Evolutionary conservation across 2,329 filamentous ascomycete genomes (phyloP), one percentile per base, ranked within the genome.

Genomic region (Microcera coccophila): DNA sequence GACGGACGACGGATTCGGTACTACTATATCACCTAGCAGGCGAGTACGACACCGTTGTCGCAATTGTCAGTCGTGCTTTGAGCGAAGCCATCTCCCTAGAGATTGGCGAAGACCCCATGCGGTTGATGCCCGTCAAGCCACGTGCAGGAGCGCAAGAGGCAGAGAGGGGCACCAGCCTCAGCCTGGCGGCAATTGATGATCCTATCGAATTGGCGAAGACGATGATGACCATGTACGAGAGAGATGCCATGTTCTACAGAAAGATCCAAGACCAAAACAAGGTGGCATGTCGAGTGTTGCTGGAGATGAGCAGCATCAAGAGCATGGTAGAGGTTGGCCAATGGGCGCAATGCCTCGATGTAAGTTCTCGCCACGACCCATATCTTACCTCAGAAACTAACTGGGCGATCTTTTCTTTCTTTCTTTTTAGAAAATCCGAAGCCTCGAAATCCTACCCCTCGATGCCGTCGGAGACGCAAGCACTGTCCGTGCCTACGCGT

Each of bases 21-120:
- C 76, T 98, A 38, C 75, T 98, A 39, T 97, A 95, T 65, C 91
- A 98, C 64, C 75, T 98, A 33, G 91, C 93, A 0, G 88, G 89
- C 59, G 90, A 98, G 64, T 97, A 95, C 63, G 90, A 98, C 63
- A 90, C 84, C 41, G 94, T 97, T n/a, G 82, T 96, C 33, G 74
- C 79, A 19, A 91, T 97, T 52, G 81, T 97, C 60, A 95, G 90
- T 66, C 85, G 90, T 29, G 85, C 90, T 3, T 75, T 98, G 26
- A 94, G 90, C 42, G 90, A 97, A 65, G 87, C 89, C 34, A 82
- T 97, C 46, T 85, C 88, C 11, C 77, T 91, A 10, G 90, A 95
- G 57, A 78, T 95, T 55, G 90, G 89, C 40, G 85, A 93, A 55
- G 84, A 89, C 45, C 81, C 85, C 15, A 75, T 90, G 66, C 83